These are phyloP conservation scores for Mortierella sp. DNA, from an alignment of 371 early-diverging fungal genomes.

Conservation along the genomic window DNA sequence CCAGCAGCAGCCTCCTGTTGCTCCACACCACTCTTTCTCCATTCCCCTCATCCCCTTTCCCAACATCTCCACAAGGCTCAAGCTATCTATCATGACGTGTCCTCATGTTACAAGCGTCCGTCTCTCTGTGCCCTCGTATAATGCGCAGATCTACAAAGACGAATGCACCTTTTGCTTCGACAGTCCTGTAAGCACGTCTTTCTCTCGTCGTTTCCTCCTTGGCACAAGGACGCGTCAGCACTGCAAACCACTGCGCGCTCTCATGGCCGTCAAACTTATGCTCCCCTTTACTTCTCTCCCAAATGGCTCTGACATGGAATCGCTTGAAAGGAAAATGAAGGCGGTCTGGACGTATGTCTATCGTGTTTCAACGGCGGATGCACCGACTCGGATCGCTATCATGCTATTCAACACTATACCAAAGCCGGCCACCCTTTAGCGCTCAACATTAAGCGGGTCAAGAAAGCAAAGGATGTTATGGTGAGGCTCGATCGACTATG, in stretches of 20 bases:
- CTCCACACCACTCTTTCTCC: conserved; percentile 3
- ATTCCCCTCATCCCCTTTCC: not conserved
- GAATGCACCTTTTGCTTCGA: conserved; percentile 97
- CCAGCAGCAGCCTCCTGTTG: no score
- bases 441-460: conserved; percentile 83
- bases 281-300: no score
- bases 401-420: conserved; percentile 78
- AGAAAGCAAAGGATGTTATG: conserved; percentile 57
- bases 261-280: no score
- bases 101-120: conserved; percentile 34
- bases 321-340: conserved; percentile 64
- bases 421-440: conserved; percentile 81
- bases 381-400: conserved; percentile 65
- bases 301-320: not conserved
- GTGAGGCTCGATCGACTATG: conserved; percentile 10
- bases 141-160: conserved; percentile 86
- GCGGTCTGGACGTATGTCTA: conserved; percentile 93
- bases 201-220: not conserved
- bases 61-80: not conserved
- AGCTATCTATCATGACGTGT: conserved; percentile 40
- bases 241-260: not conserved
- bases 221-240: conserved; percentile 3
- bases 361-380: conserved; percentile 95
- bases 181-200: conserved; percentile 67
- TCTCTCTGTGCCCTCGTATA: conserved; percentile 57